Evolutionary conservation across 768 basidiomycete genomes (phyloP).

Genomic region (Phaeotremella skinneri): DNA sequence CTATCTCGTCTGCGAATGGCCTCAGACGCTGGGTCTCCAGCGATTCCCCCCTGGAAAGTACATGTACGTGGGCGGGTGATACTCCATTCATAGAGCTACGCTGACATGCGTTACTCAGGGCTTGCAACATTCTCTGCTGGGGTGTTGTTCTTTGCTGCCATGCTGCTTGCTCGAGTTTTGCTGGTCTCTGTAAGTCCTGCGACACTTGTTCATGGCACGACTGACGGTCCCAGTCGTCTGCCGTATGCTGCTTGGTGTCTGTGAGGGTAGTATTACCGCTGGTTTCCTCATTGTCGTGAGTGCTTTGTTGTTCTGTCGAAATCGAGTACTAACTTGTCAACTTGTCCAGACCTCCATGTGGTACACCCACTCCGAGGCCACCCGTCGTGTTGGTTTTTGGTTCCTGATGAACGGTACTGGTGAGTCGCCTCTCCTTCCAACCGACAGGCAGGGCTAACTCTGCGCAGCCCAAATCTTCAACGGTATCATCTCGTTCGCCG

Average conservation of each 20-base stretch:
- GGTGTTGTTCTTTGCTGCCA: constrained; percentile 29
- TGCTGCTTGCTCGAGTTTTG: constrained; percentile 40
- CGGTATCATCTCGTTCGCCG: constrained; percentile 33
- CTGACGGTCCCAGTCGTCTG: constrained; percentile 15
- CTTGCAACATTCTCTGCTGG: constrained; percentile 34
- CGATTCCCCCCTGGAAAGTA: constrained; percentile 35
- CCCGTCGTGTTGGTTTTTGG: constrained; percentile 38
- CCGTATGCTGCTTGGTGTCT: constrained; percentile 16
- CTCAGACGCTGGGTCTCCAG: constrained; percentile 38
- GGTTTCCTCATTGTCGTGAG: constrained; percentile 33
- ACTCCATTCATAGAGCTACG: neutral
- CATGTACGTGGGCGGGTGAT: constrained; percentile 17
- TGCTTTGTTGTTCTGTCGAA: neutral
- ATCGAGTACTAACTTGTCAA: neutral
- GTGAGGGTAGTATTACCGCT: constrained; percentile 32
- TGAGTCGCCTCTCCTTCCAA: neutral
- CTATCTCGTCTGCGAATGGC: constrained; percentile 38
- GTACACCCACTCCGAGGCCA: constrained; percentile 34
- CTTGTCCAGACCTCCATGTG: constrained; percentile 18
- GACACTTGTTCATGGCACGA: neutral
- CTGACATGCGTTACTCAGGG: constrained; percentile 6
- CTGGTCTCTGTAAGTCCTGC: constrained; percentile 34
- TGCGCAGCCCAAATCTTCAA: constrained; percentile 34
- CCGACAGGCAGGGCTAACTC: neutral
- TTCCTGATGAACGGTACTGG: constrained; percentile 30